A percentile compares a stretch with the other conserved stretches of the same genome.
Conservation (phyloP, 805 yeast genomes). For the Ogataea saltuana region DNA sequence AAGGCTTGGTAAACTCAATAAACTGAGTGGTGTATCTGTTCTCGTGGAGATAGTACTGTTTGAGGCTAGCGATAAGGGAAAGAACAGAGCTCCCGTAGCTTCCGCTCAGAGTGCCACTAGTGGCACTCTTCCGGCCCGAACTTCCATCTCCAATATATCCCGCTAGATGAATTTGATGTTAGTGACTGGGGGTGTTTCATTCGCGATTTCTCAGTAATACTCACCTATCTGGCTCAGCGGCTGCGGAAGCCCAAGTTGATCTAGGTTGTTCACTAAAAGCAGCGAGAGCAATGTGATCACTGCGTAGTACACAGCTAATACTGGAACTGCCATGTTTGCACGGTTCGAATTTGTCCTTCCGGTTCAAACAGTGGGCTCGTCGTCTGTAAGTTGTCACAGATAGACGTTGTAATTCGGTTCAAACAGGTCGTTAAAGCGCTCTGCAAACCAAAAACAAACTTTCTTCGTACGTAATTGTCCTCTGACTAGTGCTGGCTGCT, state of each 20-base stretch:
- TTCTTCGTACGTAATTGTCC: no score
- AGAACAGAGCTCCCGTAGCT: background rate
- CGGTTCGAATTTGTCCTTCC: no score
- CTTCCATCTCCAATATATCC: background rate
- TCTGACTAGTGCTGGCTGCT: no score
- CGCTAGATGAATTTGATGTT: background rate
- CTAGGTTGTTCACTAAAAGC: slow-evolving; percentile 14
- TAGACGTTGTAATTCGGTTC: no score
- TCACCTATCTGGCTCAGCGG: slow-evolving; percentile 3
- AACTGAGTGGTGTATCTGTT: slow-evolving; percentile 17
- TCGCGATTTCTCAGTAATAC: background rate
- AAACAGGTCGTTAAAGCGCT: no score
- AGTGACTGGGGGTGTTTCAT: background rate
- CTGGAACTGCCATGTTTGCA: slow-evolving; percentile 13
- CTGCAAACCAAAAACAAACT: background rate
- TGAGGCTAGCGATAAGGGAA: slow-evolving; percentile 1
- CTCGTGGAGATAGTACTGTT: slow-evolving; percentile 14
- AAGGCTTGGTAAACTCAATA: slow-evolving; percentile 9
- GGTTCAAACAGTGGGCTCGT: no score
- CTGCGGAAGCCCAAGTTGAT: slow-evolving; percentile 15
- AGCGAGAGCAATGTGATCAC: slow-evolving; percentile 21
- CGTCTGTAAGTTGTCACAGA: no score
- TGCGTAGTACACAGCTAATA: slow-evolving; percentile 20
- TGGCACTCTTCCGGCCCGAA: background rate
- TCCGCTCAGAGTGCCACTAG: background rate